phyloP scores from a whole-genome alignment of 148 eudicot species.

The Linanthus parryae region DNA sequence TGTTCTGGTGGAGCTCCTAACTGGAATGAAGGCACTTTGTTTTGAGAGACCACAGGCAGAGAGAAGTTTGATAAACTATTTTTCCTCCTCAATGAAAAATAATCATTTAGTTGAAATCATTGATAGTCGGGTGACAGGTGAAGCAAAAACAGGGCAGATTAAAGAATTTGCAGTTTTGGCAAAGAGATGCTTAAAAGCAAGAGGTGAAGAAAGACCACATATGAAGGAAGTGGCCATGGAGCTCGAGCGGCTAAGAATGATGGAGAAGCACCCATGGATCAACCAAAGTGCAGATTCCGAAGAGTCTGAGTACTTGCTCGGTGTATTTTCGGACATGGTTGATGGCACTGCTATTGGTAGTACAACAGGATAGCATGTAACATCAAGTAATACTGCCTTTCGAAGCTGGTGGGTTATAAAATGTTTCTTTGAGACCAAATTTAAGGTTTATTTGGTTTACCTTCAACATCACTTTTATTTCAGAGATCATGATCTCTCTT shows the following conservation, averaged over 20 bases:
- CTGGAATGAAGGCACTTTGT: slow-evolving; percentile 8
- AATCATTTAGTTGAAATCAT: slow-evolving; percentile 8
- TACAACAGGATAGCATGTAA: no score
- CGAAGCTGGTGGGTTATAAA: no score
- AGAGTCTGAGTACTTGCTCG: no score
- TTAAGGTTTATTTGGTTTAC: no score
- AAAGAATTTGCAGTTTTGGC: not conserved
- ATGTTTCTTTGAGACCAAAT: no score
- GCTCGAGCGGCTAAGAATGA: not conserved
- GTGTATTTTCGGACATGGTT: no score
- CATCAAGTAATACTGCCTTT: no score
- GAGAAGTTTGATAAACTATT: slow-evolving; percentile 3
- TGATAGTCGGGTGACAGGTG: slow-evolving; percentile 6
- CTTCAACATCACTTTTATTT: no score
- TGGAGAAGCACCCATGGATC: not conserved
- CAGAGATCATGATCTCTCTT: no score
- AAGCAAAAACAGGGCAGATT: slow-evolving; percentile 12
- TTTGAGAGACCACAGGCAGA: not conserved
- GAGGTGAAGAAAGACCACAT: not conserved
- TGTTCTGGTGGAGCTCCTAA: slow-evolving; percentile 12
- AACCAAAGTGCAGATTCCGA: no score
- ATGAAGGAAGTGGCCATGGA: slow-evolving; percentile 4
- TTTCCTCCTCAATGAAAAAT: not conserved
- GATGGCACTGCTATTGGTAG: no score
- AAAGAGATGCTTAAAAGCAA: not conserved